Conservation (phyloP, 2,329 filamentous ascomycete species). For the Aspergillus uvarum region DNA sequence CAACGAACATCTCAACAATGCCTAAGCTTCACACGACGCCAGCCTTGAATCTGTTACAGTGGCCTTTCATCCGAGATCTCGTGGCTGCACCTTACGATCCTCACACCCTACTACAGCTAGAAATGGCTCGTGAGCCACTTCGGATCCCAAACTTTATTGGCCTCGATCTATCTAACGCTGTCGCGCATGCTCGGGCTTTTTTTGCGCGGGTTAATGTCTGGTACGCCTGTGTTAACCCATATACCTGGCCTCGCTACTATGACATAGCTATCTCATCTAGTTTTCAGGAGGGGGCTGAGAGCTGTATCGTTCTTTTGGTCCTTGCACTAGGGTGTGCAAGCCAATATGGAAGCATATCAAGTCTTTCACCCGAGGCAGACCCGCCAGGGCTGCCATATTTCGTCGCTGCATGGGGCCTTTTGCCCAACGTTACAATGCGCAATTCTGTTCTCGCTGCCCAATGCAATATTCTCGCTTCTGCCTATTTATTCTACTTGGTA, state of each 20-base stretch:
- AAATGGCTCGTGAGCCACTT: conserved; percentile 76
- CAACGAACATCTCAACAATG: conserved; percentile 76
- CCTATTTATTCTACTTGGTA: conserved; percentile 80
- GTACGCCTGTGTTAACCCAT: conserved; percentile 83
- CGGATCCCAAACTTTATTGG: conserved; percentile 58
- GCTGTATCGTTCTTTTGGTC: conserved; percentile 77
- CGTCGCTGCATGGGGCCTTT: conserved; percentile 73
- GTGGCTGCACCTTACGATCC: conserved; percentile 76
- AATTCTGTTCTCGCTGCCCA: conserved; percentile 77
- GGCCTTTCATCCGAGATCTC: conserved; percentile 73
- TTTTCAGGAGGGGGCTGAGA: conserved; percentile 76
- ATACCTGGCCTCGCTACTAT: conserved; percentile 75
- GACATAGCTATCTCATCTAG: conserved; percentile 71
- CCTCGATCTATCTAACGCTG: conserved; percentile 71
- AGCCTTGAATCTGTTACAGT: conserved; percentile 66
- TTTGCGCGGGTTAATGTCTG: conserved; percentile 80
- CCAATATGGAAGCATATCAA: conserved; percentile 72
- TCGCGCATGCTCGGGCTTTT: conserved; percentile 74
- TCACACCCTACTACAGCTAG: conserved; percentile 76
- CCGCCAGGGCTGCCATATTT: conserved; percentile 78
- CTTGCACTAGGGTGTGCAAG: conserved; percentile 75
- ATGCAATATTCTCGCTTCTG: conserved; percentile 76
- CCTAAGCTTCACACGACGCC: conserved; percentile 81
- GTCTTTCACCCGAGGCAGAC: conserved; percentile 66
- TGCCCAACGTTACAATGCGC: conserved; percentile 75